Percentiles rank a stretch among this genome's conserved stretches.
Conservation (phyloP, 129 eudicot species). For the Chrysanthemum makinoi region DNA sequence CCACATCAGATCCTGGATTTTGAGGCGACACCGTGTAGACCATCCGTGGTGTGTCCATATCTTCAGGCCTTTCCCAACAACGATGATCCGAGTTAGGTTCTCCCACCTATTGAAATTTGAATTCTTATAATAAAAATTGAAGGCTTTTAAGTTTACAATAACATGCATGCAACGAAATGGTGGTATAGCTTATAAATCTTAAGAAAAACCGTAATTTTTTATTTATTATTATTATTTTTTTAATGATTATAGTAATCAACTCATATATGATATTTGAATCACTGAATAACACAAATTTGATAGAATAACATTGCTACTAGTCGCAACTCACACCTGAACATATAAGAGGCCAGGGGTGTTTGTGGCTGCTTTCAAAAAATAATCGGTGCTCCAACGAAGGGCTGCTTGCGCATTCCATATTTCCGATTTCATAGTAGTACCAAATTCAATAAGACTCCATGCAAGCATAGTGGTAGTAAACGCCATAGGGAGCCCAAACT, state of each 20-base stretch:
- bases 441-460: conserved; percentile 92
- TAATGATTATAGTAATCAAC: too few species aligned
- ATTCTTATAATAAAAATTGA: neutral
- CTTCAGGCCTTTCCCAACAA: conserved; percentile 52
- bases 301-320: too few species aligned
- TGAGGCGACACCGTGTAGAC: conserved; percentile 67
- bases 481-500: conserved; percentile 95
- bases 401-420: neutral
- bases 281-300: too few species aligned
- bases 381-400: neutral
- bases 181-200: neutral
- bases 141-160: neutral
- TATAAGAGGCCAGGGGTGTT: neutral
- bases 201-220: too few species aligned
- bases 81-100: conserved; percentile 67
- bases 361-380: neutral
- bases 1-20: conserved; percentile 92
- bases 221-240: too few species aligned
- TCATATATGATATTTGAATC: too few species aligned
- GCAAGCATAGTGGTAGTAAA: conserved; percentile 79
- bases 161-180: conserved; percentile 7
- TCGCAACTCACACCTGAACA: neutral
- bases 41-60: conserved; percentile 65
- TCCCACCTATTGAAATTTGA: conserved; percentile 50
- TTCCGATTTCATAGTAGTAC: conserved; percentile 51